Evolutionary conservation across 2,329 filamentous ascomycete genomes (phyloP), one percentile per base, ranked within the genome.

Genomic region (Botrytis elliptica): DNA sequence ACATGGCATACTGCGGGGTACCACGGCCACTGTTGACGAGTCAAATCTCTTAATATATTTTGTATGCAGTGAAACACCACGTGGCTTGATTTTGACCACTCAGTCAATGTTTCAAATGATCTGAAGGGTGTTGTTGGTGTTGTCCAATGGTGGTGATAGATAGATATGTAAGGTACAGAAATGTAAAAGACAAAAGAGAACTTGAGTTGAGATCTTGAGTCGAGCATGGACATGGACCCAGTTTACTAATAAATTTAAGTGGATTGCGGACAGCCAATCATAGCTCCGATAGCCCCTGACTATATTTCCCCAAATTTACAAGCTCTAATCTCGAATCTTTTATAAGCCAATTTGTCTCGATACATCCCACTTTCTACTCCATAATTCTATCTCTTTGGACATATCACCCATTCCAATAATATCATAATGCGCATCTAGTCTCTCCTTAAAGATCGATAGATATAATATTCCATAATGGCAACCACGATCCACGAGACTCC

Each of bases 401-500:
- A 25, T 20, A 66, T 4, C 46, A 22, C n/a, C 6, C 20, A 22
- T 9, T 38, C 38, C 8, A 29, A 22, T 40, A 36, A 68, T 49
- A 7, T 65, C 40, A 49, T 25, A 60, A 72, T 72, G 70, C 40
- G 6, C 42, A 38, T 44, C 44, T 55, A 33, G 29, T 55, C 49
- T 55, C 16, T 64, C 44, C 16, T 29, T 33, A n/a, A 40, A 52
- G 7, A 55, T 64, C n/a, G 33, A 64, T 20, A 42, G 33, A 33
- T 33, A 22, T 14, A 52, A 66, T 22, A 33, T 57, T 22, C 16
- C 7, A 73, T 64, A 65, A 77, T 76, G 75, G 73, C 73, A 59
- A 42, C 62, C n/a, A 72, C 69, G 40, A 65, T 60, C 16, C 77
- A 78, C 63, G 72, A 79, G 73, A 38, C 76, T 49, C 77, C 76